A percentile compares a stretch with the other conserved stretches of the same genome.
phyloP scores from a whole-genome alignment of 1,284 basidiomycete genomes.

The Golubevia pallescens region DNA sequence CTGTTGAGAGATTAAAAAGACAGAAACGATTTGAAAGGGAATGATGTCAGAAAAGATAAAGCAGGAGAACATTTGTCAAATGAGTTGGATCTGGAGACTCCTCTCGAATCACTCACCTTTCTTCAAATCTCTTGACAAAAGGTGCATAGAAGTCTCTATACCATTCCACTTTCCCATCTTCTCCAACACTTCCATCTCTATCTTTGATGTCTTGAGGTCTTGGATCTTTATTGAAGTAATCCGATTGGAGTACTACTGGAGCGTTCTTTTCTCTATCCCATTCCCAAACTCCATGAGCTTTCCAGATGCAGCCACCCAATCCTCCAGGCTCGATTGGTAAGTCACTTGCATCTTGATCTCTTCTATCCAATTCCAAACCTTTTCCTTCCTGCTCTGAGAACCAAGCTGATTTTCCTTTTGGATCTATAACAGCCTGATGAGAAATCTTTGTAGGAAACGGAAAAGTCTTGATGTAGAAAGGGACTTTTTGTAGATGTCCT shows the following conservation, averaged over 20 bases:
- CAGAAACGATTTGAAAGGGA: no score
- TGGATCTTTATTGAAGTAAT: constrained; percentile 76
- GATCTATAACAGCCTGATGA: constrained; percentile 38
- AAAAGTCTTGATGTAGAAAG: constrained; percentile 67
- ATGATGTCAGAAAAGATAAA: no score
- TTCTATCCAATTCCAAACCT: constrained; percentile 73
- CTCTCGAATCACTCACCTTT: constrained; percentile 11
- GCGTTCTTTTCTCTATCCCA: constrained; percentile 77
- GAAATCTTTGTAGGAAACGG: constrained; percentile 52
- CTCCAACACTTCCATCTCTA: constrained; percentile 9
- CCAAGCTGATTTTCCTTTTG: constrained; percentile 38
- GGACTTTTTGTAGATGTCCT: constrained; percentile 66
- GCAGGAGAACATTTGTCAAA: no score
- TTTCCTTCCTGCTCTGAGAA: constrained; percentile 7
- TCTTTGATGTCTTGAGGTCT: no score
- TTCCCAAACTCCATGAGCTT: constrained; percentile 90
- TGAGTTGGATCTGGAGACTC: no score
- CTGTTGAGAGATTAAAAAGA: no score
- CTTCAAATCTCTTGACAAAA: constrained; percentile 30
- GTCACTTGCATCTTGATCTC: constrained; percentile 65
- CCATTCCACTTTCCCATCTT: constrained; percentile 45
- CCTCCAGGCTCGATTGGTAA: neutral
- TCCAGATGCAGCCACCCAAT: constrained; percentile 75
- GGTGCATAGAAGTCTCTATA: constrained; percentile 58
- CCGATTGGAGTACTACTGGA: constrained; percentile 80